These are phyloP conservation scores for Linnemannia schmuckeri DNA, from an alignment of 192 early-diverging fungal genomes.

Conservation along the genomic window DNA sequence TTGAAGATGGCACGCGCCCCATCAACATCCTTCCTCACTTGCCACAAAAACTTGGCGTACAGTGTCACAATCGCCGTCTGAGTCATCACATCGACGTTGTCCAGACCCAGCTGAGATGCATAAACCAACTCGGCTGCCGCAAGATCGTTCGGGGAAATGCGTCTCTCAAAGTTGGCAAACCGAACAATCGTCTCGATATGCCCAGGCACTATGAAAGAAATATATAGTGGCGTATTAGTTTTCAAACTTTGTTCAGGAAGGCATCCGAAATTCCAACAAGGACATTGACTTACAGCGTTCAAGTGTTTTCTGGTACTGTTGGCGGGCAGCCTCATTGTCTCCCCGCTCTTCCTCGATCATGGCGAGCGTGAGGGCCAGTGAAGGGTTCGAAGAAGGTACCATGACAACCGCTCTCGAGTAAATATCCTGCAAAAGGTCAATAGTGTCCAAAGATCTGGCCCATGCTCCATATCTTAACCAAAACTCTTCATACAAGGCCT, in stretches of 20 bases:
- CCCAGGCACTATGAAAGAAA: slow-evolving; percentile 65
- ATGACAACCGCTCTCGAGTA: slow-evolving; percentile 66
- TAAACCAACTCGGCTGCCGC: slow-evolving; percentile 52
- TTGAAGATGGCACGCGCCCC: slow-evolving; percentile 64
- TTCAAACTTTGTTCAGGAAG: no score
- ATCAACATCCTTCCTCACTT: slow-evolving; percentile 57
- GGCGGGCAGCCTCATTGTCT: slow-evolving; percentile 65
- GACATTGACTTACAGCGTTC: slow-evolving; percentile 58
- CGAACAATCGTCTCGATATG: slow-evolving; percentile 75
- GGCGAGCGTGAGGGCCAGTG: slow-evolving; percentile 69
- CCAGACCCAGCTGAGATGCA: slow-evolving; percentile 47
- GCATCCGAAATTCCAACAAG: not conserved
- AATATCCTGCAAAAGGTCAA: slow-evolving; percentile 63
- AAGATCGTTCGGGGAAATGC: slow-evolving; percentile 61
- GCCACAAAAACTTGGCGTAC: slow-evolving; percentile 64
- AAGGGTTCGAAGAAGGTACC: slow-evolving; percentile 70
- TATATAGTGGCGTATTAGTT: no score
- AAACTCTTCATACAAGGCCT: slow-evolving; percentile 86
- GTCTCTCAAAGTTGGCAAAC: slow-evolving; percentile 75
- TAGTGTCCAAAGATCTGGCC: slow-evolving; percentile 60
- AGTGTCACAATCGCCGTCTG: slow-evolving; percentile 68
- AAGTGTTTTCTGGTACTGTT: slow-evolving; percentile 69
- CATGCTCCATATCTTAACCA: slow-evolving; percentile 79
- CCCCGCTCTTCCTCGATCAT: slow-evolving; percentile 75
- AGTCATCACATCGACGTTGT: slow-evolving; percentile 59